Percentiles rank a stretch among this genome's conserved stretches.
Conservation (phyloP, 768 basidiomycete species). For the Holtermannia corniformis region DNA sequence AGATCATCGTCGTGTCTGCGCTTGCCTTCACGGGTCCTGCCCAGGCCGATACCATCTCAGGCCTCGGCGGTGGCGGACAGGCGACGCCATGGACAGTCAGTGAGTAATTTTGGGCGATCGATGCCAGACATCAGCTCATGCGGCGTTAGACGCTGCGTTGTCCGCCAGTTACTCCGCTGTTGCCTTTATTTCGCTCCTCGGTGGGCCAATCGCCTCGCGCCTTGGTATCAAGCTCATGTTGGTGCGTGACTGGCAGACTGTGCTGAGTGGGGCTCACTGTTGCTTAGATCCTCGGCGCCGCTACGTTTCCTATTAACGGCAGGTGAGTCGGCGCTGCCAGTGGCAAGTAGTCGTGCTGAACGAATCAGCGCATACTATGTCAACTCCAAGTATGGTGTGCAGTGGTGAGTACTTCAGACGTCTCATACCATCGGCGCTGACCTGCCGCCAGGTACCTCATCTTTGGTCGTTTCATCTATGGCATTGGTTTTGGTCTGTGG, state of each 20-base stretch:
- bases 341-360: no score
- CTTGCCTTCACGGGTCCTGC: slow-evolving; percentile 14
- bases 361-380: slow-evolving; percentile 11
- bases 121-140: neutral
- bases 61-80: slow-evolving; percentile 23
- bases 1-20: slow-evolving; percentile 9
- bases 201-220: slow-evolving; percentile 11
- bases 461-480: slow-evolving; percentile 11
- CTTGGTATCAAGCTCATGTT: slow-evolving; percentile 16
- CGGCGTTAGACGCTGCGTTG: slow-evolving; percentile 3
- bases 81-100: slow-evolving; percentile 11
- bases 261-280: no score
- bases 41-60: slow-evolving; percentile 18
- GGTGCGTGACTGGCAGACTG: no score
- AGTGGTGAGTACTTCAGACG: no score
- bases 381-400: slow-evolving; percentile 8
- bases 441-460: no score
- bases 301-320: slow-evolving; percentile 15
- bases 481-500: slow-evolving; percentile 6
- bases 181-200: slow-evolving; percentile 10
- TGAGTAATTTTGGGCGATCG: slow-evolving; percentile 3
- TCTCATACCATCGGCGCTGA: no score
- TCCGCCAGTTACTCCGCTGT: slow-evolving; percentile 5
- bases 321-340: no score
- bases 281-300: slow-evolving; percentile 16